phyloP scores from a whole-genome alignment of 768 basidiomycete genomes.

The Dioszegia hungarica region DNA sequence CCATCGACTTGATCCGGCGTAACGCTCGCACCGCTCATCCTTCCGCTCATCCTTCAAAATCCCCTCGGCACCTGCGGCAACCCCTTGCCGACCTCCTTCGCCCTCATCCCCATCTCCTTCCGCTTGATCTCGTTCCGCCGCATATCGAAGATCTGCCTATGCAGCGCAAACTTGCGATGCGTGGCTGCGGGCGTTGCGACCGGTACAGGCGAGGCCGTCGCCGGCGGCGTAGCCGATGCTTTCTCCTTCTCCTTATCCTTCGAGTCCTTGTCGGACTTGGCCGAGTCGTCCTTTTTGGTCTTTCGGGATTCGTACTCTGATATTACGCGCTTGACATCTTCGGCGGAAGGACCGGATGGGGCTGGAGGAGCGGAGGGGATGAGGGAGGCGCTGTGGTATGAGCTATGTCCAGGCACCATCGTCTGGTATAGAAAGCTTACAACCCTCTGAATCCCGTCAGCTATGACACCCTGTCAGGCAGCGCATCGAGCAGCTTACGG shows the following conservation, averaged over 20 bases:
- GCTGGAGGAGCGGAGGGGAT: conserved; percentile 43
- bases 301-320: conserved; percentile 70
- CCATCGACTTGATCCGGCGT: too few relatives aligned
- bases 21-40: too few relatives aligned
- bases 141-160: conserved; percentile 76
- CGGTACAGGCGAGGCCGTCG: conserved; percentile 19
- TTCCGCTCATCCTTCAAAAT: neutral
- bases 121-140: conserved; percentile 69
- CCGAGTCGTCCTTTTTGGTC: too few relatives aligned
- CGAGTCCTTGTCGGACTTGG: too few relatives aligned
- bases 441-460: conserved; percentile 11
- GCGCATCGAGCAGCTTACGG: conserved; percentile 55
- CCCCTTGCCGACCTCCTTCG: conserved; percentile 50
- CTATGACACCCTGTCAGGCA: neutral
- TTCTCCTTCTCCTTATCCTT: conserved; percentile 24
- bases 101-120: conserved; percentile 58
- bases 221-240: conserved; percentile 49
- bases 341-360: conserved; percentile 50
- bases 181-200: conserved; percentile 22
- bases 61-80: conserved; percentile 9
- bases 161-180: conserved; percentile 74
- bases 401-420: too few relatives aligned
- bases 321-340: conserved; percentile 50
- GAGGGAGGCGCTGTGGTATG: conserved; percentile 36
- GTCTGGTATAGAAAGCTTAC: too few relatives aligned